Base-by-base conservation (phyloP, 495 filamentous ascomycete genomes). In the Neurospora sp. region DNA sequence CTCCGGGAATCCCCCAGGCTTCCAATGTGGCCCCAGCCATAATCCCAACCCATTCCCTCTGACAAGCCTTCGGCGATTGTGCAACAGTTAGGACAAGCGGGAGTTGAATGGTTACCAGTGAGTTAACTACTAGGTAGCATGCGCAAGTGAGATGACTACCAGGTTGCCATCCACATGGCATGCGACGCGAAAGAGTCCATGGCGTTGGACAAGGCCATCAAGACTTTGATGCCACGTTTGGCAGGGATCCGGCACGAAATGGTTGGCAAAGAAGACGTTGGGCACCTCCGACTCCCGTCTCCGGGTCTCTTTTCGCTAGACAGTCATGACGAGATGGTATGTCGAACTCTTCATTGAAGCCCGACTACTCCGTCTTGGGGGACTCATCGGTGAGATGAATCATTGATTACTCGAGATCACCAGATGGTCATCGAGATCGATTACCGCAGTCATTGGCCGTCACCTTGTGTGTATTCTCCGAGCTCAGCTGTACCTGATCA, bases 201-300 rank as follows among this genome's bases (percentile, higher is more conserved):
- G 54, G 54, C 27, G 54, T 62, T 27, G 54, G 27, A 46, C 73
- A 31, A 69, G 48, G 72, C n/a, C n/a, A 76, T 76, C 40, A 62
- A 31, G 54, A 35, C 12, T 62, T 72, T 54, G 69, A 72, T 78
- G 77, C 77, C 78, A 80, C 78, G 78, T 80, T 73, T 79, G 70
- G 71, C 69, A 74, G 66, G 77, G 72, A 74, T 78, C 69, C 76
- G 78, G 72, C 75, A 39, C 20, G n/a, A n/a, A 16, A 69, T 80
- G 77, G 77, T 78, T 78, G 77, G 78, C 41, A 35, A 31, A 54
- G 46, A 9, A 35, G 6, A 35, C 5, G 54, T 62, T 62, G 54
- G 54, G 54, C 48, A 59, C 11, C 2, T 59, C 11, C 11, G 20
- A 59, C 48, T 59, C 10, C 48, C 20, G 20, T 4, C 9, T 20